Base-by-base conservation (phyloP, 208 protist species). In the Leishmania amazonensis region DNA sequence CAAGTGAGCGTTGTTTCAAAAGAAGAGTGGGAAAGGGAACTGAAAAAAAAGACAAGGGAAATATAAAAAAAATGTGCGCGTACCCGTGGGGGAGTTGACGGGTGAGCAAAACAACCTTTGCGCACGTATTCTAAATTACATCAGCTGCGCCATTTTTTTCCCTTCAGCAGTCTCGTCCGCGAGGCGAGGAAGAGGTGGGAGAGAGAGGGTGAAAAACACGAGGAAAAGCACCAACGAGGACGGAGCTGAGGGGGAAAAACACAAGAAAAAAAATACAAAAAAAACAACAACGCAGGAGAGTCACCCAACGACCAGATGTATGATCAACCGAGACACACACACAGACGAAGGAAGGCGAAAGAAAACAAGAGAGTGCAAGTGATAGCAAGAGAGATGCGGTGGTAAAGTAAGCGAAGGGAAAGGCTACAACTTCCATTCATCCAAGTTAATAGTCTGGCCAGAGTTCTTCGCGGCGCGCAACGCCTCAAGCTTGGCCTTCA, bases 401-500 rank as follows among this genome's bases (percentile, higher is more conserved):
- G 9, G 40, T 24, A 40, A 35, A 17, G 49, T 3, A 21, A 78
- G 75, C 28, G 28, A 75, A 21, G 15, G 54, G 31, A 31, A 19
- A 53, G 15, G 68, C 81, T 79, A 96, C 77, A 96, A 67, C 79
- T 95, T 94, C 91, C 91, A 96, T 51, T 96, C 93, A 65, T 96
- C 91, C 40, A 96, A 76, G 68, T 97, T 95, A 79, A 97, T 95
- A 31, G 89, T 86, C 76, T 95, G 81, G 53, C 94, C 94, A 60
- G 93, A 88, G 24, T 79, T 80, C 82, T 96, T 96, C 1, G 94
- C 94, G 70, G 93, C 88, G 6, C 94, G 89, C 11, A 97, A 86
- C 19, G 93, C 93, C 70, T 97, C 93, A n/a, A 97, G 86, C 58
- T 96, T 97, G n/a, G 92, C 90, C 53, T 85, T 87, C 94, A 97